These are phyloP conservation scores for Fomes fomentarius DNA, from an alignment of 1,284 basidiomycete genomes.

Conservation along the genomic window DNA sequence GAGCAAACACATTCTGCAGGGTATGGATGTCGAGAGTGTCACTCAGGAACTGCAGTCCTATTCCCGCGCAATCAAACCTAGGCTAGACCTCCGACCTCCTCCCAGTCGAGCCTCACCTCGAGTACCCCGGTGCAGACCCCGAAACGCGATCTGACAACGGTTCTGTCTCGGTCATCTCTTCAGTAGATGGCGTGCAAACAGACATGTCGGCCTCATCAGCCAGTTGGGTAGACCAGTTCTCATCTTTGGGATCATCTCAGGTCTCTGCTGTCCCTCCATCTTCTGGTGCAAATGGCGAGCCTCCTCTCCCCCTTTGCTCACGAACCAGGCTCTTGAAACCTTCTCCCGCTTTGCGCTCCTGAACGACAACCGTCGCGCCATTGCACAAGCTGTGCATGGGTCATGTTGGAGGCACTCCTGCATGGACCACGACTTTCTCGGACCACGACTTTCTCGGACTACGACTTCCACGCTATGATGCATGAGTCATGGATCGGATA, in stretches of 20 bases:
- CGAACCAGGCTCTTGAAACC: slow-evolving; percentile 82
- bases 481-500: slow-evolving; percentile 82
- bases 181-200: slow-evolving; percentile 34
- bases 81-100: slow-evolving; percentile 14
- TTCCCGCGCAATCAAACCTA: slow-evolving; percentile 36
- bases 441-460: slow-evolving; percentile 72
- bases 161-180: slow-evolving; percentile 44
- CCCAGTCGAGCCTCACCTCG: slow-evolving; percentile 48
- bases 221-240: slow-evolving; percentile 59
- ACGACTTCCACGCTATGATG: slow-evolving; percentile 80
- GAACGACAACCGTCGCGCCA: slow-evolving; percentile 81
- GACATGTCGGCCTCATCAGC: slow-evolving; percentile 40
- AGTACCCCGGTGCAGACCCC: slow-evolving; percentile 34
- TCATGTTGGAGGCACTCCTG: slow-evolving; percentile 72
- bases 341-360: slow-evolving; percentile 77
- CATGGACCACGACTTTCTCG: slow-evolving; percentile 86
- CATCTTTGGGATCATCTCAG: slow-evolving; percentile 26
- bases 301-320: slow-evolving; percentile 54
- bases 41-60: slow-evolving; percentile 70
- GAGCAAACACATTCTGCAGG: slow-evolving; percentile 68
- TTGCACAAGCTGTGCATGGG: slow-evolving; percentile 68
- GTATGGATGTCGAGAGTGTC: slow-evolving; percentile 84
- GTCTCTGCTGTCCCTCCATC: slow-evolving; percentile 7
- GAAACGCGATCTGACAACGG: slow-evolving; percentile 57
- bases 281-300: slow-evolving; percentile 15